Base-by-base conservation (phyloP, 306 rosid genomes). In the Hippophae rhamnoides region DNA sequence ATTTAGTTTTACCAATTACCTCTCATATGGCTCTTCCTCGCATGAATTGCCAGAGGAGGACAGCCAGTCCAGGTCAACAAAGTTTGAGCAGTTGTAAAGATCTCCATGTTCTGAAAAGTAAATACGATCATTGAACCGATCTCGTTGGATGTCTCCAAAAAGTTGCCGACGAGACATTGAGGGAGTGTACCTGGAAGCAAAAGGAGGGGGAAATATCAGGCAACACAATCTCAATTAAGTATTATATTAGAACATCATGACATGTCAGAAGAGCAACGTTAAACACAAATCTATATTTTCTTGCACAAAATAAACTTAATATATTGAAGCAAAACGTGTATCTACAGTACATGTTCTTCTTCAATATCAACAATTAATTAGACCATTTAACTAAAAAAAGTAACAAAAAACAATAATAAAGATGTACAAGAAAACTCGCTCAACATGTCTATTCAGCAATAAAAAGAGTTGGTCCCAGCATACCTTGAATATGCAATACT, bases 1-100 rank as follows among this genome's bases (percentile, higher is more conserved):
- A 23, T 23, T 41, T 18, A 5, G 38, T 31, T 31, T 31, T 2
- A 31, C 38, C 38, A 9, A 57, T 65, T 78, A 88, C 98, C 96
- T 83, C 74, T 92, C 95, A 1, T 47, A 87, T 40, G 75, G 80
- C 65, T 81, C 94, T 71, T 90, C 97, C 78, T 85, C 96, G 10
- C 83, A 87, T 43, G 96, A 85, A 73, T 92, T 92, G 49, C 84
- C 98, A 62, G 95, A 87, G 53, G 98, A 87, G 47, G 98, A 92
- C 54, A 92, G 69, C 96, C 98, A 83, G 66, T 92, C 98, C 71
- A 88, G 80, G 71, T 85, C 98, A 76, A 92, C 78, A 75, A 92
- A 92, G 75, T 92, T 92, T 66, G 98, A 92, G 83, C 74, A 92
- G 81, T 79, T 92, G 75, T 56, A 80, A 42, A 76, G 13, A 78